Evolutionary conservation across 176 grass and related monocot genomes (phyloP).

Genomic region (Miscanthus lutarioriparius): DNA sequence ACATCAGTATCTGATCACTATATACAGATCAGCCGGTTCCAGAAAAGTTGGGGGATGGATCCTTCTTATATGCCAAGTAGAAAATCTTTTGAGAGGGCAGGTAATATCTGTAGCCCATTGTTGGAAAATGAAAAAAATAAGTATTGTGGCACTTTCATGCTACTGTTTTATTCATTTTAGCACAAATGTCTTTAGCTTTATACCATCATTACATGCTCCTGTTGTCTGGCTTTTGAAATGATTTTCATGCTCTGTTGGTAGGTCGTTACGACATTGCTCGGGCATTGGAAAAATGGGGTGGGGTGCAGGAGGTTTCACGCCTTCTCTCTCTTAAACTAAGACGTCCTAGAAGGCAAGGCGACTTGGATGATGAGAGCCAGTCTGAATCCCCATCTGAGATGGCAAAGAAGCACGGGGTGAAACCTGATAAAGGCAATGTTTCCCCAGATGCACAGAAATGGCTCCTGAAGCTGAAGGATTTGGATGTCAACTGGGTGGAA

Average conservation of each 20-base stretch:
- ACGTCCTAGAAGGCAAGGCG: constrained; percentile 45
- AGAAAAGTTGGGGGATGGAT: constrained; percentile 96
- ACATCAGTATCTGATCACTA: constrained; percentile 16
- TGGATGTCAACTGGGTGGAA: constrained; percentile 76
- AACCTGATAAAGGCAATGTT: constrained; percentile 34
- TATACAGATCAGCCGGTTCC: constrained; percentile 73
- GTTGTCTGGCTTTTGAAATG: constrained; percentile 13
- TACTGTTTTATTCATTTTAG: neutral
- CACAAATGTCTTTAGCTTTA: neutral
- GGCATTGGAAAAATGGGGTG: constrained; percentile 94
- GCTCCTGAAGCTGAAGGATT: constrained; percentile 77
- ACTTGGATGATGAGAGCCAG: constrained; percentile 36
- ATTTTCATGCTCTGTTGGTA: constrained; percentile 16
- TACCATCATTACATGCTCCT: neutral
- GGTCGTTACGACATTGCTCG: constrained; percentile 93
- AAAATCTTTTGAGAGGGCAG: constrained; percentile 93
- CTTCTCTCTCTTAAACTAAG: constrained; percentile 73
- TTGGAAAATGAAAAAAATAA: neutral
- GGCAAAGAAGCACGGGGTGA: constrained; percentile 22
- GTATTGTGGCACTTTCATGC: neutral
- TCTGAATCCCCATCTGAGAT: constrained; percentile 29
- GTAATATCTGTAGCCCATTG: constrained; percentile 26
- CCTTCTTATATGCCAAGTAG: constrained; percentile 87
- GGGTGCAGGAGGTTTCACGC: constrained; percentile 83
- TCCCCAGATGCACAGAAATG: constrained; percentile 57